Evolutionary conservation across 2,329 filamentous ascomycete genomes (phyloP), one percentile per base, ranked within the genome.

Genomic region (Ophiostoma ips): DNA sequence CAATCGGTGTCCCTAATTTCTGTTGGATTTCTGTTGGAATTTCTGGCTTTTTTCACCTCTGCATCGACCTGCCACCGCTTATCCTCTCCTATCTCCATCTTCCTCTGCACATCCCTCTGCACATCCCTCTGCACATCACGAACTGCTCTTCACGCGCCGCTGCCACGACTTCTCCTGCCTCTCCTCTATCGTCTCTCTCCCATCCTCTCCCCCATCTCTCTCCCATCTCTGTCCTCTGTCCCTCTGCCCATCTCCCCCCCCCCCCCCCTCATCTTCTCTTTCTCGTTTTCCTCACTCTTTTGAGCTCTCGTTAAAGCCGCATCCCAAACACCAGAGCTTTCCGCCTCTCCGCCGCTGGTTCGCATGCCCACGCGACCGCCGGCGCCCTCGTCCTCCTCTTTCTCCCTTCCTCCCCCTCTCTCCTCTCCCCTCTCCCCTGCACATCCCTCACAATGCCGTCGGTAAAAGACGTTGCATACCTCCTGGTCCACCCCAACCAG

Each of bases 401-500:
- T 3, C 21, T n/a, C 38, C 13, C 19, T 43, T 9, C 9, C 5
- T 15, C 18, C 9, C 5, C 16, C 18, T 35, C 28, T 13, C 16
- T 19, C 16, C 16, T 16, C 31, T 44, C 10, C 13, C 31, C 16
- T 19, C 31, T 16, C n/a, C n/a, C 12, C 24, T 8, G 24, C 24
- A 40, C 34, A 21, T 49, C 37, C 34, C 44, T 58, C 63, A 74
- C 61, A 55, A 83, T 83, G 79, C 75, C 71, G 55, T 65, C 63
- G 49, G 60, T 68, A 49, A 62, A 60, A 51, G 72, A 78, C 58
- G 65, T 79, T 53, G 62, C 85, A 55, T 92, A 90, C 71, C 85
- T 81, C 60, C 66, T 81, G 52, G 69, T 85, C 57, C 88, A 94
- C 67, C 84, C 86, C 34, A 74, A 73, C 57, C 76, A 95, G 70